A percentile compares a stretch with the other conserved stretches of the same genome.
These are phyloP conservation scores for Colletotrichum zoysiae DNA, from an alignment of 2,329 filamentous ascomycete species.

Conservation along the genomic window DNA sequence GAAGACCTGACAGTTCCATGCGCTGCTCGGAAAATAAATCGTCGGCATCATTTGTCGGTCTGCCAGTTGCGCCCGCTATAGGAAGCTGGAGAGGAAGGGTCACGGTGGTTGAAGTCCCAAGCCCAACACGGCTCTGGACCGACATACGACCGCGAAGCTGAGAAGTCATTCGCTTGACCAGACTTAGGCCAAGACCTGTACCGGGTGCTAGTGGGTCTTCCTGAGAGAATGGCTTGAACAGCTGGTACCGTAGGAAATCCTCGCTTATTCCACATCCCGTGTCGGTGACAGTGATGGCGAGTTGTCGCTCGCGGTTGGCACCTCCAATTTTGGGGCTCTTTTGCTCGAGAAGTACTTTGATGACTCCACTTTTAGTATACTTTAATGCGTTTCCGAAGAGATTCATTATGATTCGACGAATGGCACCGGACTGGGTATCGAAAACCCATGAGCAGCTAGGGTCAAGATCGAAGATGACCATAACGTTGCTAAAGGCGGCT, in stretches of 20 bases:
- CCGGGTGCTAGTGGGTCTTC: conserved; percentile 72
- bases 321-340: background rate
- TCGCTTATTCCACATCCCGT: conserved; percentile 75
- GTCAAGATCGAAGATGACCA: conserved; percentile 63
- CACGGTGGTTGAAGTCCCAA: conserved; percentile 53
- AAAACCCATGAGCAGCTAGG: conserved; percentile 61
- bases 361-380: conserved; percentile 55
- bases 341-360: background rate
- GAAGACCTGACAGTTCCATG: conserved; percentile 3
- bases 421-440: conserved; percentile 60
- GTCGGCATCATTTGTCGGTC: background rate
- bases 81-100: conserved; percentile 46
- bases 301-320: conserved; percentile 39
- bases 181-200: conserved; percentile 73
- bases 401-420: conserved; percentile 52
- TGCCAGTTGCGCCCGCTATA: background rate
- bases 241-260: conserved; percentile 70
- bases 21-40: conserved; percentile 42
- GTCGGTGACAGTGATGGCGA: conserved; percentile 66
- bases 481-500: background rate
- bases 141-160: conserved; percentile 69
- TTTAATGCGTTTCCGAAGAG: conserved; percentile 59
- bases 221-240: conserved; percentile 74
- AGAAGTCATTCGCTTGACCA: conserved; percentile 72
- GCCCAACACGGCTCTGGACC: conserved; percentile 59